These are phyloP conservation scores for Cadophora malorum DNA, from an alignment of 2,329 filamentous ascomycete genomes.

Conservation along the genomic window DNA sequence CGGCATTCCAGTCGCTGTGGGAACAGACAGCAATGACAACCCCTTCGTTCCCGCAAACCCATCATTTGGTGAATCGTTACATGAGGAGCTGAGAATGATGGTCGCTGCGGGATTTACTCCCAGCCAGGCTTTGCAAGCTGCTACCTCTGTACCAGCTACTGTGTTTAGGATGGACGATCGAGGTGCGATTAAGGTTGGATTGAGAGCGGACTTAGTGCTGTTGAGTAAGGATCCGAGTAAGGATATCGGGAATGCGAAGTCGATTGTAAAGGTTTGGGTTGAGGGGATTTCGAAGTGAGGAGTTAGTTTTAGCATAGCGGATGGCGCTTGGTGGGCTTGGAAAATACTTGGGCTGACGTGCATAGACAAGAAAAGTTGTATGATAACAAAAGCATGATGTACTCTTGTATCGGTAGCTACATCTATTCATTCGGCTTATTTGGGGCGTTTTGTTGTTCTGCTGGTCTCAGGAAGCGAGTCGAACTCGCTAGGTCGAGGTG, in stretches of 20 bases:
- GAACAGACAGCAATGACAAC: conserved; percentile 8
- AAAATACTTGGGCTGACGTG: too few species aligned
- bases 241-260: conserved; percentile 16
- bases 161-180: conserved; percentile 10
- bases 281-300: not conserved
- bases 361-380: too few species aligned
- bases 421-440: too few species aligned
- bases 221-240: conserved; percentile 8
- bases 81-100: conserved; percentile 4
- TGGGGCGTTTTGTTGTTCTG: too few species aligned
- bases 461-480: too few species aligned
- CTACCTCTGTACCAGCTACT: not conserved
- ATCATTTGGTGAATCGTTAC: conserved; percentile 2
- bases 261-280: not conserved
- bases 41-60: not conserved
- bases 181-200: conserved; percentile 9
- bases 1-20: not conserved
- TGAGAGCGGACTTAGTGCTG: conserved; percentile 16
- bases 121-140: conserved; percentile 10
- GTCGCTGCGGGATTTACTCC: conserved; percentile 10
- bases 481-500: too few species aligned
- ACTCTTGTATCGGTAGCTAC: too few species aligned
- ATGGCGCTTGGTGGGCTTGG: too few species aligned
- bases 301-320: too few species aligned
- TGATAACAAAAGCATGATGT: too few species aligned